These are phyloP conservation scores for Tagetes patula DNA, from an alignment of 129 eudicot genomes.

Conservation along the genomic window DNA sequence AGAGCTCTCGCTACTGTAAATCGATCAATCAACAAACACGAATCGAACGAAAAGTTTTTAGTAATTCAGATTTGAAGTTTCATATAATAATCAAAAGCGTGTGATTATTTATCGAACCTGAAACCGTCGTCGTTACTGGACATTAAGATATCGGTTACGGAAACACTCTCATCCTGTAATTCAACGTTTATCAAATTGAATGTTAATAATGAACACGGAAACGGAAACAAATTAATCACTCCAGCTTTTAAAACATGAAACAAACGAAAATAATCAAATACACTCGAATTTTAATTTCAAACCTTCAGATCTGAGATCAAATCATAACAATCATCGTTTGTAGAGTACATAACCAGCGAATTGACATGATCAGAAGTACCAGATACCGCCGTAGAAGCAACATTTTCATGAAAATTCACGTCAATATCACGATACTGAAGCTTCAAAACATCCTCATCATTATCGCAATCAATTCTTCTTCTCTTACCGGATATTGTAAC, in stretches of 20 bases:
- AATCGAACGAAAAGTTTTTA: too few relatives aligned
- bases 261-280: not conserved
- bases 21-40: not conserved
- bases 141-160: constrained; percentile 42
- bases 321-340: constrained; percentile 30
- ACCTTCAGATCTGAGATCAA: constrained; percentile 43
- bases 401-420: constrained; percentile 23
- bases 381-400: constrained; percentile 34
- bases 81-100: not conserved
- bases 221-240: not conserved
- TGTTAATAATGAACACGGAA: not conserved
- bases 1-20: constrained; percentile 45
- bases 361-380: constrained; percentile 27
- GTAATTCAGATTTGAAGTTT: too few relatives aligned
- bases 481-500: constrained; percentile 34
- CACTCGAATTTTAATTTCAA: not conserved
- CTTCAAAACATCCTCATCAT: constrained; percentile 15
- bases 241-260: not conserved
- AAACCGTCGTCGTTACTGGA: constrained; percentile 42
- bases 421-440: constrained; percentile 14
- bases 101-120: constrained; percentile 40
- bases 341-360: constrained; percentile 27
- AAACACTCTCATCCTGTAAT: constrained; percentile 38
- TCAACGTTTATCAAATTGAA: constrained; percentile 15
- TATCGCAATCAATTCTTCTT: constrained; percentile 22